Percentiles rank a stretch among this genome's conserved stretches.
These are phyloP conservation scores for Babesia divergens DNA, from an alignment of 169 alveolate genomes.

Conservation along the genomic window DNA sequence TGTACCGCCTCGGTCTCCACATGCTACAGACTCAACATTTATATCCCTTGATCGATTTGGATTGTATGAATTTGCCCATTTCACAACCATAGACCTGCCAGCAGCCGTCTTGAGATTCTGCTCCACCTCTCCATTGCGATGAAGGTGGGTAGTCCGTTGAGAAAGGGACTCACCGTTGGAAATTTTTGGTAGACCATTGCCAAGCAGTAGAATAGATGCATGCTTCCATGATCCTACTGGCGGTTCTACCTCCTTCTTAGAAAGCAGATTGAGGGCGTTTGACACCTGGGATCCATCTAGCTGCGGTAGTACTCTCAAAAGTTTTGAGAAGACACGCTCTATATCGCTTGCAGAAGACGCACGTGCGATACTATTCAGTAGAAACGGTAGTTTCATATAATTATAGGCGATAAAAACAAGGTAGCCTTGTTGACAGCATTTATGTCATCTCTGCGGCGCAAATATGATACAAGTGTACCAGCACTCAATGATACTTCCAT, in stretches of 20 bases:
- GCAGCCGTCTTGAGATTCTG: no score
- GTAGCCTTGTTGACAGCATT: neutral
- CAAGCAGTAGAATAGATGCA: neutral
- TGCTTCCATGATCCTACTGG: constrained; percentile 16
- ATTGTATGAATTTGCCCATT: no score
- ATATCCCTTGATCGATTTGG: no score
- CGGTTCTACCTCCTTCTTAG: constrained; percentile 55
- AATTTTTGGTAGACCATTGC: neutral
- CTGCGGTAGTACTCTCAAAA: constrained; percentile 29
- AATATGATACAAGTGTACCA: no score
- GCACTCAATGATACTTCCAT: no score
- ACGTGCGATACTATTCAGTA: constrained; percentile 36
- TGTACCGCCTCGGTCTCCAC: neutral
- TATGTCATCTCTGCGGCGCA: neutral
- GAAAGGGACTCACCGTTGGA: neutral
- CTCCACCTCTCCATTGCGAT: no score
- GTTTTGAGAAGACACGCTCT: constrained; percentile 30
- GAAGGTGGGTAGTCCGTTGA: no score
- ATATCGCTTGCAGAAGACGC: constrained; percentile 34
- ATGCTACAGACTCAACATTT: no score
- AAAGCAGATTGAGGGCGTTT: constrained; percentile 31
- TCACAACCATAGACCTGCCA: no score
- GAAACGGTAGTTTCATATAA: constrained; percentile 57
- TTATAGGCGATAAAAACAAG: neutral
- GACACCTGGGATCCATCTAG: constrained; percentile 54